These are phyloP conservation scores for Starmerella tilneyi DNA, from an alignment of 805 yeast genomes.

Conservation along the genomic window DNA sequence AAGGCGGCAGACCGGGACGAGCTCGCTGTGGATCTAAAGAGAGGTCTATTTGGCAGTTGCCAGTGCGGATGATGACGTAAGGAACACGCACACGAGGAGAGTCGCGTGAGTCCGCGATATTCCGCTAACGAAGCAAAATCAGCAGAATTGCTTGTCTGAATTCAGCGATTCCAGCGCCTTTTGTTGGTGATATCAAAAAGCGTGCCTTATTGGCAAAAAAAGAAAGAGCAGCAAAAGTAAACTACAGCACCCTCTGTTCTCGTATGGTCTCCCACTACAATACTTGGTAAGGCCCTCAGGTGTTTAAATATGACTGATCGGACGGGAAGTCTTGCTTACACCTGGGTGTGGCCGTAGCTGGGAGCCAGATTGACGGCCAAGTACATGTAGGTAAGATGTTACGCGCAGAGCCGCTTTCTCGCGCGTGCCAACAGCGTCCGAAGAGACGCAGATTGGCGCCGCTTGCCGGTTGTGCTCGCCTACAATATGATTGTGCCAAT, in stretches of 20 bases:
- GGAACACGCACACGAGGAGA: slow-evolving; percentile 2
- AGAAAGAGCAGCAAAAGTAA: neutral
- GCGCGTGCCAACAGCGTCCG: neutral
- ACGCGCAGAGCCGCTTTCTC: too few species aligned
- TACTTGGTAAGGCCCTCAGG: neutral
- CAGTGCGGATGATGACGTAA: neutral
- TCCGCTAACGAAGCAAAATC: too few species aligned
- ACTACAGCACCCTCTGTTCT: neutral
- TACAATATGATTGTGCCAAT: too few species aligned
- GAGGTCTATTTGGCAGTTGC: neutral
- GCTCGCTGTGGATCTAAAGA: neutral
- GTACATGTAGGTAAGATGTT: too few species aligned
- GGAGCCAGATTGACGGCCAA: neutral
- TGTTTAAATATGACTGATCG: neutral
- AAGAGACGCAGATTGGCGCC: neutral
- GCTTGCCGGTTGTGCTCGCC: neutral
- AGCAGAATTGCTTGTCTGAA: too few species aligned
- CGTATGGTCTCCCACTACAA: neutral
- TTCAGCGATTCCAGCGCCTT: too few species aligned
- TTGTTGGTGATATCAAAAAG: neutral
- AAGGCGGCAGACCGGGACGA: too few species aligned
- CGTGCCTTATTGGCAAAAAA: neutral
- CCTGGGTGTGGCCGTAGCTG: neutral
- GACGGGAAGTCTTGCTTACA: neutral
- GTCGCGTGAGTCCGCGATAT: neutral